Percentiles rank a stretch among this genome's conserved stretches.
phyloP scores from a whole-genome alignment of 2,329 filamentous ascomycete species.

The Dactylella cylindrospora region DNA sequence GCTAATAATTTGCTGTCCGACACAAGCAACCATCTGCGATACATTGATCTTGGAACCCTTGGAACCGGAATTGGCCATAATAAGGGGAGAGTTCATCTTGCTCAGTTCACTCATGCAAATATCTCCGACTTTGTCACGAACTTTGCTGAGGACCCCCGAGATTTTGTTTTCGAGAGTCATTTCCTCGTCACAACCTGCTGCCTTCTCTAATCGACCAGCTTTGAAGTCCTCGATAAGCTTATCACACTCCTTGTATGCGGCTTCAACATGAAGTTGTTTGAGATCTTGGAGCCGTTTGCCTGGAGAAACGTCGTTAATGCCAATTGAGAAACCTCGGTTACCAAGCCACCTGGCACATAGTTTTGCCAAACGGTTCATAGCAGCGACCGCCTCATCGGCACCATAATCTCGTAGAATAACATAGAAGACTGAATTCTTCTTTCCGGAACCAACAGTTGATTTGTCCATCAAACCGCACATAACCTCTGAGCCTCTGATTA shows the following conservation, averaged over 20 bases:
- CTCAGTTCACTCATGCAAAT: constrained; percentile 89
- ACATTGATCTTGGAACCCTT: constrained; percentile 98
- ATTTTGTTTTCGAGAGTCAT: constrained; percentile 87
- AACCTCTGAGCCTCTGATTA: constrained; percentile 92
- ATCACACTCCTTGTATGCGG: constrained; percentile 78
- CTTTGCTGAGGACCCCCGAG: constrained; percentile 86
- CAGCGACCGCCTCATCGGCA: constrained; percentile 79
- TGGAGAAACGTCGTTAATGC: constrained; percentile 91
- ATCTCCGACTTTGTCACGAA: constrained; percentile 85
- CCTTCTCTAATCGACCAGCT: constrained; percentile 76
- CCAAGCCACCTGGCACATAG: constrained; percentile 85
- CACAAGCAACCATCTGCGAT: constrained; percentile 95
- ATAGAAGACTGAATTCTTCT: constrained; percentile 97
- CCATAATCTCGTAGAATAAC: constrained; percentile 94
- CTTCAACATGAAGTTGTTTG: constrained; percentile 74
- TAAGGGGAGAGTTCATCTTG: constrained; percentile 84
- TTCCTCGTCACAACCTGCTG: constrained; percentile 85
- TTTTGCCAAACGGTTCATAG: constrained; percentile 92
- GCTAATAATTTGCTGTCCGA: constrained; percentile 97
- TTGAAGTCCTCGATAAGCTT: constrained; percentile 80
- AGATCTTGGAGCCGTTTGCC: constrained; percentile 67
- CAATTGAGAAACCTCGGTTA: constrained; percentile 92
- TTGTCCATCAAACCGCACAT: constrained; percentile 99
- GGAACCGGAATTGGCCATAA: constrained; percentile 96
- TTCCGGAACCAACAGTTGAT: constrained; percentile 91